Evolutionary conservation across 2,329 filamentous ascomycete genomes (phyloP), one percentile per base, ranked within the genome.

Genomic region (Pezizomycotina sp.): DNA sequence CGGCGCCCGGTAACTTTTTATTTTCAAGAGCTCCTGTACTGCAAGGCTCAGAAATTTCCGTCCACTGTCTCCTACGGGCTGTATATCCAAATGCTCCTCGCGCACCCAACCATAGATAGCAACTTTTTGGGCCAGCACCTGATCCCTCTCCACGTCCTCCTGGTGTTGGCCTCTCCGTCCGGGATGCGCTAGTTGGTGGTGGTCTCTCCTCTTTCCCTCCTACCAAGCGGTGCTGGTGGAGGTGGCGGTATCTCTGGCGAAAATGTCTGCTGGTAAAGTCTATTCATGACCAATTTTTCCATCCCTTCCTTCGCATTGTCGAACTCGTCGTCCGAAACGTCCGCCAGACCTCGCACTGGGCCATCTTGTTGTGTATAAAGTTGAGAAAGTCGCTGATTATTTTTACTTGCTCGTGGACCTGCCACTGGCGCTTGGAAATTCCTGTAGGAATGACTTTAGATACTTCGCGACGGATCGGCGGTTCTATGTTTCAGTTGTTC

Each of bases 261-360:
- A 55, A 98, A 98, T 0, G 89, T 95, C 57, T 98, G 89, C 1
- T 74, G 73, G 57, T 98, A 98, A 4, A 98, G 62, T 38, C 91
- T 68, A 56, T 98, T 98, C 91, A 98, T 98, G 48, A 98, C 91
- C 3, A 98, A 67, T 57, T 98, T 98, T 62, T 98, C 89, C 89
- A 98, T 98, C 21, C 89, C 89, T 60, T 98, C 89, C 49, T 84
- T 74, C 9, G 89, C 89, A 57, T 98, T 98, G 58, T 98, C 89
- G 51, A 98, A 98, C 53, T 98, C 89, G 23, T 81, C 81, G 56
- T 98, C 89, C 0, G 84, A 92, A 0, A 95, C 81, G 21, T 89
- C 81, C 80, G 73, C 89, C 89, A 98, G 3, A 98, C 82, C 45
- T 98, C 89, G 53, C 89, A 98, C 47, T 82, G 70, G 9, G 77